Evolutionary conservation across 1,284 basidiomycete species (phyloP), one percentile per base, ranked within the genome.

Genomic region (Boletus subluridellus): DNA sequence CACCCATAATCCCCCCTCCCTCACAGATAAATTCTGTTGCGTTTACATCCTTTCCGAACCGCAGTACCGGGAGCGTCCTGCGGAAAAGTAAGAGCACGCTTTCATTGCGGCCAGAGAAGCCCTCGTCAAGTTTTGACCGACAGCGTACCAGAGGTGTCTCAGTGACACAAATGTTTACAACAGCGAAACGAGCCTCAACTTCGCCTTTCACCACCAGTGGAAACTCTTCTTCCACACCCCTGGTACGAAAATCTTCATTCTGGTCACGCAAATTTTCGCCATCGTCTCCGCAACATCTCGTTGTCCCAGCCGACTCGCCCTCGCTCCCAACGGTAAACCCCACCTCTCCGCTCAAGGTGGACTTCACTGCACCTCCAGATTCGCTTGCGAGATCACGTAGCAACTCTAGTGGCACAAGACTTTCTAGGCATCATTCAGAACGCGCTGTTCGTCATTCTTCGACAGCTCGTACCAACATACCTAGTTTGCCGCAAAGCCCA

Each of bases 171-270:
- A 68, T 72, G n/a, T 72, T 75, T 47, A 63, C 65, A 21, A 77
- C 80, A 38, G 46, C 63, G 32, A 80, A 80, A 64, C 74, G 73
- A n/a, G 80, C 80, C 62, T 77, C 73, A 6, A 78, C 63, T 34
- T 52, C 48, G 15, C 55, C 59, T 44, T 59, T 65, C 52, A 44
- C 61, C 24, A 53, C 61, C 11, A 51, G 44, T 50, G 59, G 58
- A 48, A 55, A 63, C 21, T 61, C 68, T 60, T 26, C 65, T 37
- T 62, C 77, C 7, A 80, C 78, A 58, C 65, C 72, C 8, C 65
- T 87, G 46, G 71, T 77, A 37, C 80, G 84, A 51, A 83, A 81
- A 67, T 66, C 83, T 24, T 89, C 81, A 0, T 82, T 83, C 60
- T 82, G 81, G 80, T 75, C 73, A 32, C 73, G 80, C 24, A 81